Base-by-base conservation (phyloP, 345 rosid genomes). In the Populus alba region DNA sequence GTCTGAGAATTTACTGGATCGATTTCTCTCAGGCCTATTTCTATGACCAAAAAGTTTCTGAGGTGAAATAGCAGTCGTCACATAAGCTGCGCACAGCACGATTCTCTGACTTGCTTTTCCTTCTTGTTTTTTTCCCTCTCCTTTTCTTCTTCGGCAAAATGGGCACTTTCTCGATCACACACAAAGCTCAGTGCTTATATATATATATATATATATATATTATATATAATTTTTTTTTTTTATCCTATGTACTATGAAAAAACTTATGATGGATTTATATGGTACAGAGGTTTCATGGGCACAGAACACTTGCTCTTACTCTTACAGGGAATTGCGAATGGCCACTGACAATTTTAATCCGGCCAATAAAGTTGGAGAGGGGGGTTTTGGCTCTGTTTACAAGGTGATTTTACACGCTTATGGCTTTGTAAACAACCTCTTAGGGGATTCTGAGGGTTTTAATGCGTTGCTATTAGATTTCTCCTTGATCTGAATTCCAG, bases 361-460 rank as follows among this genome's bases (percentile, higher is more conserved):
- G 22, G 83, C 82, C 66, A 89, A 90, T 74, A 90, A 87, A 83
- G 81, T 92, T 70, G 97, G 97, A 41, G 86, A 89, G 77, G 97
- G 97, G 25, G 97, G 94, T 77, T 90, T 90, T 51, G 97, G 94
- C 73, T 80, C 80, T 82, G 97, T 92, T 68, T 92, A 85, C 86
- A 90, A 90, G 97, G 97, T 92, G 83, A 85, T 74, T 84, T 66
- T 68, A 66, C 17, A 20, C 17, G 43, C 23, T 72, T 18, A 38
- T 17, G 49, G 27, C 25, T 18, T 68, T n/a, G 57, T 76, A 10
- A 29, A 18, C 47, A 22, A 59, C 12, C 72, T 66, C 45, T 33
- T 25, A 59, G 47, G 33, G 68, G 53, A 67, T 9, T 59, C 11
- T 61, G 70, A 11, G 25, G 18, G 33, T 38, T 16, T 33, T 37